A percentile compares a stretch with the other conserved stretches of the same genome.
These are phyloP conservation scores for Brassica napus DNA, from an alignment of 345 rosid genomes.

Conservation along the genomic window DNA sequence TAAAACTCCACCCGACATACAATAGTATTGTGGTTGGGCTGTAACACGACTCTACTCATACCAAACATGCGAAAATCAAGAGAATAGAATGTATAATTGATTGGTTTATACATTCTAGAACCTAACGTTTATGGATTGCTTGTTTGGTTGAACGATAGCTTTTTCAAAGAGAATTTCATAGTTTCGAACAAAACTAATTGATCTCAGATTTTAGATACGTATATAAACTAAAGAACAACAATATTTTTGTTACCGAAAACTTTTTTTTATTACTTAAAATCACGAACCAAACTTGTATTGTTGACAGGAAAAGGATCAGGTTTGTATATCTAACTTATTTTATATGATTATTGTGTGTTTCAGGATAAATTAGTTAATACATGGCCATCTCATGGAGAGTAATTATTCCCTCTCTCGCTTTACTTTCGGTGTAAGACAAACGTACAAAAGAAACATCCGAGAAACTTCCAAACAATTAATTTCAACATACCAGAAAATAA, in stretches of 20 bases:
- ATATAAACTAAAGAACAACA: not conserved
- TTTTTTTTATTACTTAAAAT: not conserved
- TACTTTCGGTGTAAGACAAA: conserved; percentile 25
- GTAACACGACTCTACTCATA: not conserved
- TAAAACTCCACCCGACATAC: conserved; percentile 1
- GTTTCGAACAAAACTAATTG: not conserved
- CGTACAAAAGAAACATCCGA: not conserved
- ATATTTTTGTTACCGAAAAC: not conserved
- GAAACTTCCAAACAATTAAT: not conserved
- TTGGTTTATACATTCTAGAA: too few relatives aligned
- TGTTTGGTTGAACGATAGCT: not conserved
- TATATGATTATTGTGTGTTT: not conserved
- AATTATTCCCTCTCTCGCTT: conserved; percentile 21
- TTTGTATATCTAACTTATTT: too few relatives aligned
- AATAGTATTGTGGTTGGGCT: not conserved
- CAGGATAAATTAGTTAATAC: not conserved
- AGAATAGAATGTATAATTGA: not conserved
- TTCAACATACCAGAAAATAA: not conserved
- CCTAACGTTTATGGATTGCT: not conserved
- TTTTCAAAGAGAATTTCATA: not conserved
- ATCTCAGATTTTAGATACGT: not conserved
- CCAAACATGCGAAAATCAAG: conserved; percentile 7
- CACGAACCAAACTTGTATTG: not conserved
- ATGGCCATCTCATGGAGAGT: not conserved
- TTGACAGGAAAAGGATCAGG: not conserved